Conservation (phyloP, 345 rosid species). For the Aquilaria yunnanensis region DNA sequence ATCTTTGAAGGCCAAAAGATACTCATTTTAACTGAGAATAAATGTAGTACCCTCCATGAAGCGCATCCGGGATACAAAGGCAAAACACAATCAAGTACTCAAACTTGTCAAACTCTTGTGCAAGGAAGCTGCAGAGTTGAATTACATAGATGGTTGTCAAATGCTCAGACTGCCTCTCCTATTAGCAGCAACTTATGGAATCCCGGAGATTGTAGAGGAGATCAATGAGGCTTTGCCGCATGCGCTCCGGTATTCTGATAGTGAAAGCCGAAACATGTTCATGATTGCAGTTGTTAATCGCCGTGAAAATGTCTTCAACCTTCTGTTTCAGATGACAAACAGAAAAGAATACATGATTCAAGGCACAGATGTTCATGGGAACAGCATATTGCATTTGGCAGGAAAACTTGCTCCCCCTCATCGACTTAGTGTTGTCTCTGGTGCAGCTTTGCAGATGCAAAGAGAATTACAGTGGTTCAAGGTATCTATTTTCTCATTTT, state of each 20-base stretch:
- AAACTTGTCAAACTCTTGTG: not conserved
- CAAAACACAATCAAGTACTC: not conserved
- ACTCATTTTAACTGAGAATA: not conserved
- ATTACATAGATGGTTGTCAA: not conserved
- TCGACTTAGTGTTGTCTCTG: slow-evolving; percentile 10
- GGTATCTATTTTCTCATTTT: not conserved
- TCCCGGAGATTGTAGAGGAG: not conserved
- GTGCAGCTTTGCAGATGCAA: slow-evolving; percentile 23
- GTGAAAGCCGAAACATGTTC: not conserved
- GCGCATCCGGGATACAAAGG: not conserved
- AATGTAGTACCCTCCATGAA: not conserved
- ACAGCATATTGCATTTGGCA: slow-evolving; percentile 14
- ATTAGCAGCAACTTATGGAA: not conserved
- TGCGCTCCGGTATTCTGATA: not conserved
- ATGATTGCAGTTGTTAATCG: not conserved
- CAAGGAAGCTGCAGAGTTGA: not conserved
- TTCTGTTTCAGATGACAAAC: slow-evolving; percentile 2
- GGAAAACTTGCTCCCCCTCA: slow-evolving; percentile 6
- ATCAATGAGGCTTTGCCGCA: not conserved
- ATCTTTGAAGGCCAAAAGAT: not conserved
- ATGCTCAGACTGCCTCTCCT: not conserved
- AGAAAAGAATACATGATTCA: not conserved
- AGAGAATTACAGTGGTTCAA: slow-evolving; percentile 21
- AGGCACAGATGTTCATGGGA: not conserved
- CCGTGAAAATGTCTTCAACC: slow-evolving; percentile 8